Percentiles rank a stretch among this genome's conserved stretches.
These are phyloP conservation scores for Magnusiomyces clavatus DNA, from an alignment of 1,139 yeast species.

Conservation along the genomic window DNA sequence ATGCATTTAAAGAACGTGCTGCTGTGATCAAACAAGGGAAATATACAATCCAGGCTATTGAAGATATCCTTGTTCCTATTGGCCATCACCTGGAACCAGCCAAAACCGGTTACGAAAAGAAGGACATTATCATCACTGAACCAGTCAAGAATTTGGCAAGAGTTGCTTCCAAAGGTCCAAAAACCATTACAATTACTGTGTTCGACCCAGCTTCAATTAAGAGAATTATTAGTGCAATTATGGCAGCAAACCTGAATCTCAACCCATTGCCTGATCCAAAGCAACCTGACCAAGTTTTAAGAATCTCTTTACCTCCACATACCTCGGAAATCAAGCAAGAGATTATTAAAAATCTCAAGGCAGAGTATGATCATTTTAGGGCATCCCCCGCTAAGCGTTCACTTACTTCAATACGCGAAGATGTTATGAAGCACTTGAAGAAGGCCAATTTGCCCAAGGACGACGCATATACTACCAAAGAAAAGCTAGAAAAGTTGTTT, in stretches of 20 bases:
- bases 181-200: slow-evolving; percentile 64
- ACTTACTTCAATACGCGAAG: slow-evolving; percentile 54
- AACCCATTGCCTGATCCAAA: slow-evolving; percentile 71
- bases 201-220: slow-evolving; percentile 73
- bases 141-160: slow-evolving; percentile 62
- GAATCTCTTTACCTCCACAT: slow-evolving; percentile 67
- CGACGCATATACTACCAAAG: slow-evolving; percentile 38
- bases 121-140: slow-evolving; percentile 12
- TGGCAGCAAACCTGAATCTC: slow-evolving; percentile 62
- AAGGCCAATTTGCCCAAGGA: slow-evolving; percentile 41
- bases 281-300: slow-evolving; percentile 58
- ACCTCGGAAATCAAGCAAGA: slow-evolving; percentile 62
- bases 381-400: slow-evolving; percentile 47
- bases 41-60: slow-evolving; percentile 59
- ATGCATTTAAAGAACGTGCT: slow-evolving; percentile 46
- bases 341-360: slow-evolving; percentile 50
- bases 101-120: slow-evolving; percentile 13
- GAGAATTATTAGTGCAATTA: slow-evolving; percentile 58
- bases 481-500: slow-evolving; percentile 59
- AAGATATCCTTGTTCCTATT: slow-evolving; percentile 44
- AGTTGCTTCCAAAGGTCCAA: slow-evolving; percentile 60
- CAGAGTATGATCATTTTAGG: slow-evolving; percentile 54
- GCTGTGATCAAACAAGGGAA: slow-evolving; percentile 61
- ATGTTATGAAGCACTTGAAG: slow-evolving; percentile 51
- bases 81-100: slow-evolving; percentile 37